Base-by-base conservation (phyloP, 139 green algal species). In the Asterochloris sp. region DNA sequence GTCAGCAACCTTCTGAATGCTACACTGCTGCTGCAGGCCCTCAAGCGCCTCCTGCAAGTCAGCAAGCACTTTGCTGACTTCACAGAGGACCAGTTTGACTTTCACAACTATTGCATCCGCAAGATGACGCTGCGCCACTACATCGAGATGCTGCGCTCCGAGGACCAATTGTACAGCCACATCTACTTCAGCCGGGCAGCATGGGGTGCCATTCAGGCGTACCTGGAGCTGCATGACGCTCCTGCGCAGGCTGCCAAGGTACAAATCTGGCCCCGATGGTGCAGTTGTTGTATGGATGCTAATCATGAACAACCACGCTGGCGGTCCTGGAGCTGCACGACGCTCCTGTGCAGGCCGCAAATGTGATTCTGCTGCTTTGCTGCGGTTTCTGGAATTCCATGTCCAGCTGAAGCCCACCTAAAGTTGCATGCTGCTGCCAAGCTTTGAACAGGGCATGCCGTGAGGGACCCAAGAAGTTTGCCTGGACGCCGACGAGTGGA, bases 71-170 rank as follows among this genome's bases (percentile, higher is more conserved):
- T 96, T 89, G 83, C 82, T 10, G 93, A 97, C 81, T 94, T 97
- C 78, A 73, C 82, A 23, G 97, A 99, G 85, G 97, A 99, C 89
- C 96, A 99, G 90, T 98, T 99, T 77, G 97, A 99, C 90, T 99
- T 99, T 88, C 97, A 99, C 91, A 84, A 76, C 64, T 99, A 99
- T 91, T 99, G 97, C 91, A 60, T 98, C 61, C 90, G 96, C 77
- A 99, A 99, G 89, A 93, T 95, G 90, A 99, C 97, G 62, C 91
- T 99, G 88, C 89, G 97, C 10, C 82, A 91, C 0, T 99, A 99
- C 86, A 83, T 99, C 21, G 86, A 92, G 24, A 94, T 98, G 88
- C 90, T 99, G 76, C 83, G 89, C 67, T 92, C 97, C 87, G 92
- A 96, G 88, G 95, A 98, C 83, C 38, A 78, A 19, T 85, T 98